Conservation (phyloP, 129 eudicot species). For the Escallonia rubra region DNA sequence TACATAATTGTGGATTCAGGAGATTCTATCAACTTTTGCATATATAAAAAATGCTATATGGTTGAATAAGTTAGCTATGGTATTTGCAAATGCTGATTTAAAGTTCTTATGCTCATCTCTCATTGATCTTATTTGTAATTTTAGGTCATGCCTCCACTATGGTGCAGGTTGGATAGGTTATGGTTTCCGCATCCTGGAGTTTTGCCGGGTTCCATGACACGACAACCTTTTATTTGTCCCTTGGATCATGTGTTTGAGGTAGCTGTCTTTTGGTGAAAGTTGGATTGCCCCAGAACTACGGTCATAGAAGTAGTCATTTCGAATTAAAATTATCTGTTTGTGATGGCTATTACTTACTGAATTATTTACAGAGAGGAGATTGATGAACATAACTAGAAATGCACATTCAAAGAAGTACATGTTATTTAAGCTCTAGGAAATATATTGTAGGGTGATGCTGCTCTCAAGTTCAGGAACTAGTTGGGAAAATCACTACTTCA, state of each 20-base stretch:
- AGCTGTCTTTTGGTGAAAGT: conserved; percentile 10
- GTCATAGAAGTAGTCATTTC: background rate
- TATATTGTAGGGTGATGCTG: no score
- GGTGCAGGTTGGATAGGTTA: conserved; percentile 99
- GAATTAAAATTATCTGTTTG: background rate
- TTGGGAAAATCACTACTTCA: no score
- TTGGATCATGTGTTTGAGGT: conserved; percentile 97
- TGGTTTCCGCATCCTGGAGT: conserved; percentile 98
- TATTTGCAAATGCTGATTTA: background rate
- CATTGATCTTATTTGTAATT: conserved; percentile 36
- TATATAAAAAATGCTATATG: background rate
- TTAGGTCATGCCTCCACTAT: conserved; percentile 96
- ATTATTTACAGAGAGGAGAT: background rate
- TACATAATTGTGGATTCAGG: background rate
- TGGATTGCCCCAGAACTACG: background rate
- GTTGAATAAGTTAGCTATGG: background rate
- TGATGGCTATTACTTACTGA: background rate
- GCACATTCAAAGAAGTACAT: no score
- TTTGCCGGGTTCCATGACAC: conserved; percentile 69
- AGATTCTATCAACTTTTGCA: background rate
- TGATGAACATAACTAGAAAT: no score
- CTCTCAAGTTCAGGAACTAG: no score
- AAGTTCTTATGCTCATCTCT: conserved; percentile 19
- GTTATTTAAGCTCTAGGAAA: no score
- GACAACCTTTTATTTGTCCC: conserved; percentile 89